Conservation (phyloP, 148 eudicot genomes). For the Hydrangea macrophylla region DNA sequence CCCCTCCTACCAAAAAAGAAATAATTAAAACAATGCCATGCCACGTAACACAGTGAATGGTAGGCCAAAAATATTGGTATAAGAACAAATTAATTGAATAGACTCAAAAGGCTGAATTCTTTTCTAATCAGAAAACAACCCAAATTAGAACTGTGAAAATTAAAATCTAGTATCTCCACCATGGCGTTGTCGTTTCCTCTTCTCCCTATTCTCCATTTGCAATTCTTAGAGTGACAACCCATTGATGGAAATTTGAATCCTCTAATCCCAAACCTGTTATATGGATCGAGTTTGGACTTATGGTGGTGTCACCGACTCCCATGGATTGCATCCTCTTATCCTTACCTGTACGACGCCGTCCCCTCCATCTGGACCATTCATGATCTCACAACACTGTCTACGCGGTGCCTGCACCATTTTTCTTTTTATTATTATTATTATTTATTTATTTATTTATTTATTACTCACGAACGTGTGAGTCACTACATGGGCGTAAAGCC, state of each 20-base stretch:
- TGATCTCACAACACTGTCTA: slow-evolving; percentile 42
- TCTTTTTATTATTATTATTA: too few species aligned
- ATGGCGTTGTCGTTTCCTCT: background rate
- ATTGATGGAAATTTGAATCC: background rate
- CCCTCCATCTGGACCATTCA: slow-evolving; percentile 1
- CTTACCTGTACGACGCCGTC: slow-evolving; percentile 23
- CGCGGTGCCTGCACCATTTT: slow-evolving; percentile 36
- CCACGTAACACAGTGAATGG: too few species aligned
- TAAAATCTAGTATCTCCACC: background rate
- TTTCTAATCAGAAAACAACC: too few species aligned
- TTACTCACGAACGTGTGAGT: background rate
- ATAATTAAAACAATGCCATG: too few species aligned
- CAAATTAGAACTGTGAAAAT: background rate
- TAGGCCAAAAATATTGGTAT: too few species aligned
- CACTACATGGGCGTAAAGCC: background rate
- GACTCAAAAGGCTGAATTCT: too few species aligned
- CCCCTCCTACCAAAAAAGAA: too few species aligned
- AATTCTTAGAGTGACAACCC: background rate
- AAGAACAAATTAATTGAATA: too few species aligned
- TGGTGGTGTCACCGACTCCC: slow-evolving; percentile 40
- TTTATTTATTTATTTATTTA: too few species aligned
- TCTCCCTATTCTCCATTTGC: background rate
- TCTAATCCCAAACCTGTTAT: background rate
- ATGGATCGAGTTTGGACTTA: background rate
- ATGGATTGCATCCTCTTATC: slow-evolving; percentile 30